A percentile compares a stretch with the other conserved stretches of the same genome.
Evolutionary conservation across 169 alveolate species (phyloP).

Genomic region (Eimeria falciformis): DNA sequence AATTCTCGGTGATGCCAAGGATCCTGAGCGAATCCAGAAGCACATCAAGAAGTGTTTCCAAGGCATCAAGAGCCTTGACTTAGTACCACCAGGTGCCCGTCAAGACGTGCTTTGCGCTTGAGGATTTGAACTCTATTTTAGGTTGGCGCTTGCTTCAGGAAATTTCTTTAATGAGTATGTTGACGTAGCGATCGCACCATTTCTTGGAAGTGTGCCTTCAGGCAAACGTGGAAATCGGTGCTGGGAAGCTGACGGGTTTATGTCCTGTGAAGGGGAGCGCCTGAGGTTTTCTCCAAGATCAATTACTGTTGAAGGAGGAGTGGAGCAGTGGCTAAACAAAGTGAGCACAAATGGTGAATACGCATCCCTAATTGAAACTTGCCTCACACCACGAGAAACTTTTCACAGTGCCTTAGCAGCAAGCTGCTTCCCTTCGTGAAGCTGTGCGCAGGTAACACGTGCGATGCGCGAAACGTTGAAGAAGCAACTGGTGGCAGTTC

Average conservation of each 20-base stretch:
- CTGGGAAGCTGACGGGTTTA: slow-evolving; percentile 86
- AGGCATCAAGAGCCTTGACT: slow-evolving; percentile 90
- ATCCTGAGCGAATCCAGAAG: slow-evolving; percentile 92
- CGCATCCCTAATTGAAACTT: not conserved
- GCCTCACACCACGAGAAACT: not conserved
- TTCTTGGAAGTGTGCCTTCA: not conserved
- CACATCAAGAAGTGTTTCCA: slow-evolving; percentile 95
- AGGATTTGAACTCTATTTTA: not conserved
- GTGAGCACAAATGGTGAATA: slow-evolving; percentile 47
- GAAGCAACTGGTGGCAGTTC: slow-evolving; percentile 80
- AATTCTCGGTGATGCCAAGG: slow-evolving; percentile 94
- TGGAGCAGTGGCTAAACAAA: slow-evolving; percentile 82
- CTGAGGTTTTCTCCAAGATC: slow-evolving; percentile 80
- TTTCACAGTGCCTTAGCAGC: not conserved
- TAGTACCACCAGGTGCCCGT: slow-evolving; percentile 81
- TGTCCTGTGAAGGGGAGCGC: slow-evolving; percentile 92
- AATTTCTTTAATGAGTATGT: no score
- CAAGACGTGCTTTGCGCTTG: not conserved
- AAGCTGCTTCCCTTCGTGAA: not conserved
- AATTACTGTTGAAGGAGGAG: slow-evolving; percentile 80
- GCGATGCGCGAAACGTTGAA: slow-evolving; percentile 82
- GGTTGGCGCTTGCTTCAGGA: not conserved
- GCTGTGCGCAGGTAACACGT: slow-evolving; percentile 81
- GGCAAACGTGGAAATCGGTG: slow-evolving; percentile 77
- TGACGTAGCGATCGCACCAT: not conserved